Evolutionary conservation across 2,329 filamentous ascomycete species (phyloP).

Genomic region (Fusarium cicatricum): DNA sequence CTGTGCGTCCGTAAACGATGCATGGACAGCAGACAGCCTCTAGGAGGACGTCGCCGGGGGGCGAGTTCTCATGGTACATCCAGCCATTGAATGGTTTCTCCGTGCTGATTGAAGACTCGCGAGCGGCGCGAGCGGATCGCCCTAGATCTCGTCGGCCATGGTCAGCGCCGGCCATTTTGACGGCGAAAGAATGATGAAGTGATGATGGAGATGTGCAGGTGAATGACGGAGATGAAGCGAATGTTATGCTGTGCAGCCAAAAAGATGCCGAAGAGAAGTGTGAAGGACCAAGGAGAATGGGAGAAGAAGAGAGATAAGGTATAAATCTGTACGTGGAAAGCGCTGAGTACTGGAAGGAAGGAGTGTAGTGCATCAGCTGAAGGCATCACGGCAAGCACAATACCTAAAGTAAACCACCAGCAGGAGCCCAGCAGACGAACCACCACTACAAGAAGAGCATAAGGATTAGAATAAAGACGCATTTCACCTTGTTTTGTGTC

Average conservation of each 20-base stretch:
- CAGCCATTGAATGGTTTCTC: not conserved
- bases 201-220: not conserved
- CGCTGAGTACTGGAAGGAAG: not conserved
- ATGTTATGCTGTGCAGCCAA: not conserved
- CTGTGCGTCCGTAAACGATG: slow-evolving; percentile 11
- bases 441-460: too few species aligned
- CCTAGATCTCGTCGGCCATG: too few species aligned
- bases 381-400: not conserved
- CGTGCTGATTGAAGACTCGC: not conserved
- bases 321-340: not conserved
- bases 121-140: not conserved
- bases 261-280: slow-evolving; percentile 3
- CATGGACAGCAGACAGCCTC: slow-evolving; percentile 14
- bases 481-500: too few species aligned
- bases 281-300: not conserved
- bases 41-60: not conserved
- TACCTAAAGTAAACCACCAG: not conserved
- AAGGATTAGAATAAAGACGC: too few species aligned
- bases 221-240: not conserved
- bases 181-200: slow-evolving; percentile 1
- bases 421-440: not conserved
- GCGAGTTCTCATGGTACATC: not conserved
- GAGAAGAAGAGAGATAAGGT: not conserved
- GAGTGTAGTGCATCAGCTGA: not conserved
- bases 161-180: not conserved